Evolutionary conservation across 805 yeast species (phyloP), one percentile per base, ranked within the genome.

Genomic region (Saturnispora ahearnii): DNA sequence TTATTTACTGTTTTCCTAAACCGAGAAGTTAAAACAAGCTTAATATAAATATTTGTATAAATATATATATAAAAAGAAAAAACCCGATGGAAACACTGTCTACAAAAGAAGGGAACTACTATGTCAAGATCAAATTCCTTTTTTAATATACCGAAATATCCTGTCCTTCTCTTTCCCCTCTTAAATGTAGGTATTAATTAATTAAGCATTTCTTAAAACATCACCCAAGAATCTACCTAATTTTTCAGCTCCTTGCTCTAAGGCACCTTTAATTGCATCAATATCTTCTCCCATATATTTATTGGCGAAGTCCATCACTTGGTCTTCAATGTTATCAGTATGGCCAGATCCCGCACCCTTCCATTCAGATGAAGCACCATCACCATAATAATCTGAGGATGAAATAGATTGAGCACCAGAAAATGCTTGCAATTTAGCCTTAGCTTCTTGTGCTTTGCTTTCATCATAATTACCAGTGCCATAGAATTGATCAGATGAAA

Each of bases 161-260:
- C 9, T 26, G 29, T 26, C 29, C 9, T 26, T 26, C 29, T 26
- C 29, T 26, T 26, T 8, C 6, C 9, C 9, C 9, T 26, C 6
- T 26, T 26, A 6, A 8, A 26, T 26, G 29, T 26, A 26, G 9
- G 3, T 26, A 26, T 26, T 26, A 6, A 26, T 18, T 34, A 2
- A 13, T 9, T 38, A 45, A 37, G 43, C 48, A 31, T 63, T 64
- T 57, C 82, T 78, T 63, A 91, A 71, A 61, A 87, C 88, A 62
- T 91, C 97, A 60, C 98, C 79, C 71, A 93, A 73, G 63, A 84
- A 81, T 29, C 83, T 84, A 29, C 95, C 87, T 50, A 91, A 72
- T 68, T 87, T 89, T 62, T 82, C 85, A 24, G 97, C 98, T 52
- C 98, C 98, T 57, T 81, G 86, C 67, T 91, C 98, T 55, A 93